Evolutionary conservation across 2,329 filamentous ascomycete genomes (phyloP).

Genomic region (Colletotrichum sidae): DNA sequence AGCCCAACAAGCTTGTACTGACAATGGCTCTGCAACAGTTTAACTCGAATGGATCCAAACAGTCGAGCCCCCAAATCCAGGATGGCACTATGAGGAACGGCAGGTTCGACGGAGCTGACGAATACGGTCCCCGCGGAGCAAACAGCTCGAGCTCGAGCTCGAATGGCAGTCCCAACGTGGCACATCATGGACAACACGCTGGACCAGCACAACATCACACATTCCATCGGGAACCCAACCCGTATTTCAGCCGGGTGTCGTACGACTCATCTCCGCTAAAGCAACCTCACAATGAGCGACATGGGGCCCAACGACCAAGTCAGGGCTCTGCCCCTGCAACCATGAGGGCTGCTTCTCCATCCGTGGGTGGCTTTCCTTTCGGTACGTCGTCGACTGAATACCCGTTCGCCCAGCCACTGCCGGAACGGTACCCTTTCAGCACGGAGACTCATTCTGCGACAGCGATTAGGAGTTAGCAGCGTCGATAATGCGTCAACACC

Average conservation of each 20-base stretch:
- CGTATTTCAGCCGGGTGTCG: slow-evolving; percentile 45
- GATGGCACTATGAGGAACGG: slow-evolving; percentile 59
- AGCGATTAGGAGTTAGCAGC: slow-evolving; percentile 56
- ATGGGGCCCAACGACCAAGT: slow-evolving; percentile 44
- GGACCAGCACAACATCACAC: slow-evolving; percentile 57
- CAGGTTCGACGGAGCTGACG: slow-evolving; percentile 56
- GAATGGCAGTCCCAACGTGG: slow-evolving; percentile 52
- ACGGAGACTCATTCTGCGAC: slow-evolving; percentile 61
- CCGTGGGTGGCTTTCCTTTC: slow-evolving; percentile 57
- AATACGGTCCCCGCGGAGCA: slow-evolving; percentile 47
- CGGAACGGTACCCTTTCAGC: slow-evolving; percentile 61
- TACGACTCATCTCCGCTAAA: slow-evolving; percentile 49
- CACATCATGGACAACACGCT: slow-evolving; percentile 48
- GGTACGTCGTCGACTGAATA: slow-evolving; percentile 58
- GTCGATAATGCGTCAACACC: background rate
- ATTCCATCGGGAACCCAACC: slow-evolving; percentile 42
- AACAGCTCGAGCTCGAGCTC: slow-evolving; percentile 51
- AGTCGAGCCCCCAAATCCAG: slow-evolving; percentile 61
- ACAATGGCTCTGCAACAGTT: slow-evolving; percentile 61
- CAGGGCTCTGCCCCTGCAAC: slow-evolving; percentile 48
- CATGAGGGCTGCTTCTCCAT: slow-evolving; percentile 55
- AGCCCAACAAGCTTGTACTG: slow-evolving; percentile 50
- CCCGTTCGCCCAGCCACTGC: slow-evolving; percentile 53
- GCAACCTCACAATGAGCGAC: slow-evolving; percentile 42
- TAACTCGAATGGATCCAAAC: slow-evolving; percentile 62